Base-by-base conservation (phyloP, 192 early-diverging fungal species). In the Backusella parvicylindrica region DNA sequence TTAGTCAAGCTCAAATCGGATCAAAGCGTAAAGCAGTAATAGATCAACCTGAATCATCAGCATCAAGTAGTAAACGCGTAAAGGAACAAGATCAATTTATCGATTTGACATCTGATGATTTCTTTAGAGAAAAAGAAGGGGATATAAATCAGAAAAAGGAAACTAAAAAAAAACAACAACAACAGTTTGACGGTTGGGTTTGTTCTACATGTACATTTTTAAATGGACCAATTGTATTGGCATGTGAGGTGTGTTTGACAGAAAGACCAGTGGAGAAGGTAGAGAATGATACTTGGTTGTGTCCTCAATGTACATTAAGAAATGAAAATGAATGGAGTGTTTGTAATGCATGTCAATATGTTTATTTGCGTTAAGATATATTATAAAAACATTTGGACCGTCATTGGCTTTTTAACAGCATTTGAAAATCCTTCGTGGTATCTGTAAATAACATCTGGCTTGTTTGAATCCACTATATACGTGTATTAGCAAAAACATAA, bases 391-490 rank as follows among this genome's bases (percentile, higher is more conserved):
- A 93, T 87, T 12, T 83, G 77, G 43, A 95, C 82, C 33, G 84
- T 81, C 18, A 95, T 87, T 1, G 92, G 89, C 70, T 91, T 92
- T 43, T 93, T 86, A 30, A 97, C 95, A 13, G 95, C 95, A 77
- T 97, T 96, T 5, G 95, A 94, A 74, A 92, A 97, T 13, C 95
- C 95, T 79, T 97, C 95, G 73, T 95, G 92, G 76, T 87, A 96
- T 77, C 90, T 86, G 86, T 91, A 97, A 84, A 88, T 86, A 35
- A 72, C 53, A 87, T 75, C 35, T 78, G 78, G 31, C 77, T 77
- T 75, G 77, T 77, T 64, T 69, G 65, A 21, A 36, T 67, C 64
- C 11, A 37, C 73, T 63, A 33, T 33, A 37, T 26, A 15, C n/a
- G n/a, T n/a, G n/a, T n/a, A n/a, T n/a, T n/a, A n/a, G n/a, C n/a